These are phyloP conservation scores for Atractiella rhizophila DNA, from an alignment of 768 basidiomycete genomes.

Conservation along the genomic window DNA sequence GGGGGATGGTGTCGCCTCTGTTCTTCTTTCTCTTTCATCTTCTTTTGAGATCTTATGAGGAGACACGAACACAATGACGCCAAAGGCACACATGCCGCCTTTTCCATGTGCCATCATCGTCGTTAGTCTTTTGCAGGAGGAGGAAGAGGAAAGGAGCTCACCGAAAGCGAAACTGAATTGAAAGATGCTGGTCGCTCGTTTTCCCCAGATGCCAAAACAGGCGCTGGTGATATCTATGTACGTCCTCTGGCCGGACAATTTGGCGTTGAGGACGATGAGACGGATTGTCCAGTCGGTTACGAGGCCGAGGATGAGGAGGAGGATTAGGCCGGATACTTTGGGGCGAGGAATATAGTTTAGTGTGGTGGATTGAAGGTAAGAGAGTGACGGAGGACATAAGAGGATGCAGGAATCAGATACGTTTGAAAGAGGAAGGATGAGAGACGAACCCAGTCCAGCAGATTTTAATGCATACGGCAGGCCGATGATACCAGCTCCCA, in stretches of 20 bases:
- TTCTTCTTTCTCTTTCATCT: too few species aligned
- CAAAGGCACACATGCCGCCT: conserved; percentile 98
- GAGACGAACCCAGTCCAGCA: too few species aligned
- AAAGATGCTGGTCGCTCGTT: conserved; percentile 82
- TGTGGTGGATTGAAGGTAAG: too few species aligned
- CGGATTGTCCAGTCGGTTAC: conserved; percentile 98
- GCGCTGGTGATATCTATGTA: conserved; percentile 17
- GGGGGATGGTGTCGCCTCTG: conserved; percentile 85
- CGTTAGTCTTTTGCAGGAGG: too few species aligned
- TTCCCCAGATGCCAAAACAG: conserved; percentile 59
- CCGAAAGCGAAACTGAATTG: conserved; percentile 96
- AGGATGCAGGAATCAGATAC: too few species aligned
- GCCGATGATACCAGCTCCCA: too few species aligned
- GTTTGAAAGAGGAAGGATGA: too few species aligned
- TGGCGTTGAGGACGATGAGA: conserved; percentile 82
- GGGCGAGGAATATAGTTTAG: too few species aligned
- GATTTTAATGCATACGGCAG: too few species aligned
- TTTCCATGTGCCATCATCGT: too few species aligned
- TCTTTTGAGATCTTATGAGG: too few species aligned
- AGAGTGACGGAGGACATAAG: too few species aligned
- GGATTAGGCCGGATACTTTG: conserved; percentile 56
- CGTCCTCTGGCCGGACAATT: conserved; percentile 56
- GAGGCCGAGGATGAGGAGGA: conserved; percentile 50
- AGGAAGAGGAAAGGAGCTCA: conserved; percentile 24
- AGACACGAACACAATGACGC: conserved; percentile 96